These are phyloP conservation scores for Alternaria rosae DNA, from an alignment of 2,329 filamentous ascomycete genomes.

Conservation along the genomic window DNA sequence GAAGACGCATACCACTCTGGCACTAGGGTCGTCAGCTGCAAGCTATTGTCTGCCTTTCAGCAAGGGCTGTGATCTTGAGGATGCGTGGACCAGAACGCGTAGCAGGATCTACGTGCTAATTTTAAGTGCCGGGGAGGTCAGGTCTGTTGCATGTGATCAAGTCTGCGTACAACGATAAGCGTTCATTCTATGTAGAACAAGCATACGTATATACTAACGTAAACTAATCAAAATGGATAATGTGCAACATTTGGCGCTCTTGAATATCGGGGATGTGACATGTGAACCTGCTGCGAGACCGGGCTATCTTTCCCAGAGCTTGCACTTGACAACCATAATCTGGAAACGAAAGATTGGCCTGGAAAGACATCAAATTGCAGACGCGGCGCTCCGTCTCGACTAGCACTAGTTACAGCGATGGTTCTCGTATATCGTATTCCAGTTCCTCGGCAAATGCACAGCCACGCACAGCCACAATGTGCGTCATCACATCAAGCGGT, in stretches of 20 bases:
- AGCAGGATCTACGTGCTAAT: not conserved
- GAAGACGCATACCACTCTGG: not conserved
- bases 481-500: conserved; percentile 19
- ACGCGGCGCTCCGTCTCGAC: not conserved
- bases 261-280: no score
- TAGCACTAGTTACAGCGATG: not conserved
- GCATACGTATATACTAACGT: not conserved
- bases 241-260: not conserved
- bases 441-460: conserved; percentile 1
- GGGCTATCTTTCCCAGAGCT: no score
- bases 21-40: not conserved
- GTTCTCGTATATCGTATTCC: not conserved
- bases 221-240: not conserved
- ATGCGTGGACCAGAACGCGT: not conserved
- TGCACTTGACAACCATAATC: not conserved
- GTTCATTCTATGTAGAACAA: not conserved
- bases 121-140: not conserved
- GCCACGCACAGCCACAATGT: conserved; percentile 13
- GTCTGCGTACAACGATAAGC: not conserved
- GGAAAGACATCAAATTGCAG: not conserved
- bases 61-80: not conserved
- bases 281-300: not conserved
- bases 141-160: not conserved
- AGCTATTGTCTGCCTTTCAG: not conserved
- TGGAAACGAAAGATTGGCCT: not conserved